These are phyloP conservation scores for Botrytis pseudocinerea DNA, from an alignment of 2,329 filamentous ascomycete genomes.

Conservation along the genomic window DNA sequence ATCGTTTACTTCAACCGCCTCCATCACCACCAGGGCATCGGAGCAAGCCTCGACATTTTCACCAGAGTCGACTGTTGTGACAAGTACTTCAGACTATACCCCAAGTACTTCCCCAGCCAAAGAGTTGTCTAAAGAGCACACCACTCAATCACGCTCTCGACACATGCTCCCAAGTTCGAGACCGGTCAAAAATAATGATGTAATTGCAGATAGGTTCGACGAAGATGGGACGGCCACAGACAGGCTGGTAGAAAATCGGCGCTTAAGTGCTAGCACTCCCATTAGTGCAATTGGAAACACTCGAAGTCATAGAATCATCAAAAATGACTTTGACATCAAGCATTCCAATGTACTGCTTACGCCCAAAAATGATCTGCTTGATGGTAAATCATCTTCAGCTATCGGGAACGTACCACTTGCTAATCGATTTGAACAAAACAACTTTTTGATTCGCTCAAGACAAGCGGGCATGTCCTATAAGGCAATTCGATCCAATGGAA, in stretches of 20 bases:
- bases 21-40: slow-evolving; percentile 30
- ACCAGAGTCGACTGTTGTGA: slow-evolving; percentile 26
- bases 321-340: background rate
- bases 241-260: slow-evolving; percentile 13
- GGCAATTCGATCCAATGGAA: slow-evolving; percentile 57
- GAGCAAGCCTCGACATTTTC: slow-evolving; percentile 28
- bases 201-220: background rate
- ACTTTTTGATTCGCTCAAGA: slow-evolving; percentile 56
- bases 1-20: slow-evolving; percentile 27
- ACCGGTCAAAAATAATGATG: slow-evolving; percentile 20
- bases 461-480: slow-evolving; percentile 61
- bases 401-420: background rate
- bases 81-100: slow-evolving; percentile 25
- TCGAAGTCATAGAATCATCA: background rate
- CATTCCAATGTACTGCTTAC: background rate
- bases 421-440: slow-evolving; percentile 43
- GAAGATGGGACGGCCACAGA: background rate
- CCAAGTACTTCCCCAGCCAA: slow-evolving; percentile 25
- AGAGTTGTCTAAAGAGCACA: slow-evolving; percentile 20
- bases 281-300: background rate
- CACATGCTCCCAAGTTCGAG: slow-evolving; percentile 31
- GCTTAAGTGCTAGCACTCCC: slow-evolving; percentile 17
- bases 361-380: background rate
- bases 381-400: background rate
- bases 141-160: slow-evolving; percentile 23